phyloP scores from a whole-genome alignment of 495 filamentous ascomycete species.

The Aspergillus cavernicola region DNA sequence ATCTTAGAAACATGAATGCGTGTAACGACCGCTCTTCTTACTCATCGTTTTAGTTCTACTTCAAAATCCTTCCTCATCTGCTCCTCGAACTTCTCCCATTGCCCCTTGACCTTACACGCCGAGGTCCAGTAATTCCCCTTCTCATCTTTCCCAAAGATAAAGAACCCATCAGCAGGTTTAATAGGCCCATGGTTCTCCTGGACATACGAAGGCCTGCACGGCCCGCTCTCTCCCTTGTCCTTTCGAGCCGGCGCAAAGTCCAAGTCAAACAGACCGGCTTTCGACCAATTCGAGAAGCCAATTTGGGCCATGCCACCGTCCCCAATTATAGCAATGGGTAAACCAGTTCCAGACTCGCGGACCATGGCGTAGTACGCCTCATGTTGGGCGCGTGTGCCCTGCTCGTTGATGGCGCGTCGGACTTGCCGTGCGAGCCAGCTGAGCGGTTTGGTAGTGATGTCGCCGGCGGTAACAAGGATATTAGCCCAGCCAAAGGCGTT shows the following conservation, averaged over 20 bases:
- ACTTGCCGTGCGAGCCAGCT: constrained; percentile 35
- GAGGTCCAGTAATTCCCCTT: constrained; percentile 48
- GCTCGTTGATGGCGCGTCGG: constrained; percentile 35
- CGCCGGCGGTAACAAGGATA: constrained; percentile 29
- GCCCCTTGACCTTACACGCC: constrained; percentile 21
- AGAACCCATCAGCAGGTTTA: constrained; percentile 23
- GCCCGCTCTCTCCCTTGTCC: constrained; percentile 6
- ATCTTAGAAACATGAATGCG: no score
- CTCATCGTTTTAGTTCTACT: no score
- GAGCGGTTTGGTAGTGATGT: constrained; percentile 36
- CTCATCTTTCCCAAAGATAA: constrained; percentile 45
- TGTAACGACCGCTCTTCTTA: no score
- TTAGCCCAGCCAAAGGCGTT: constrained; percentile 28
- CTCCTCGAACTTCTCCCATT: constrained; percentile 24
- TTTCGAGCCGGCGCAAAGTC: constrained; percentile 41
- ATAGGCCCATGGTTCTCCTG: constrained; percentile 26
- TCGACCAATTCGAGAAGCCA: constrained; percentile 45
- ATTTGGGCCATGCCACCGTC: constrained; percentile 31
- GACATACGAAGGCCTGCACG: constrained; percentile 26
- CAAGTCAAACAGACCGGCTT: constrained; percentile 39
- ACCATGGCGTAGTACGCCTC: constrained; percentile 29
- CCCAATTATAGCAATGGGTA: constrained; percentile 31
- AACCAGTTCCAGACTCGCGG: constrained; percentile 15
- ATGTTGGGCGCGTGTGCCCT: constrained; percentile 41
- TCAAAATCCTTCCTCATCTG: constrained; percentile 21